These are phyloP conservation scores for Paramecium bursaria DNA, from an alignment of 73 alveolate species.

Conservation along the genomic window DNA sequence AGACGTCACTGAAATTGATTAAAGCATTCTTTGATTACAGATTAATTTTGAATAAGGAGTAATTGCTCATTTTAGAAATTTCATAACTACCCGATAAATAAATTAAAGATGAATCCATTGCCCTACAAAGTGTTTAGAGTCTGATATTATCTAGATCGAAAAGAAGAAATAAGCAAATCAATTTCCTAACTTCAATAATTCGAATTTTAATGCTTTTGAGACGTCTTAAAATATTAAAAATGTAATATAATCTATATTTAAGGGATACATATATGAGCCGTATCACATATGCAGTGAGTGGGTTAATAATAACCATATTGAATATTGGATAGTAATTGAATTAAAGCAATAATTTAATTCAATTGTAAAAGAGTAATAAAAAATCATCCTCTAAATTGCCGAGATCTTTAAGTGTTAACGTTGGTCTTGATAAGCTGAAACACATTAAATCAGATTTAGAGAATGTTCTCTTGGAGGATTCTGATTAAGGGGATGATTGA, in stretches of 20 bases:
- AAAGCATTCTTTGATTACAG: constrained; percentile 44
- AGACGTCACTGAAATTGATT: constrained; percentile 10
- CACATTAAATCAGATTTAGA: constrained; percentile 44
- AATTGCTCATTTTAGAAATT: not conserved
- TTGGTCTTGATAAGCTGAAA: not conserved
- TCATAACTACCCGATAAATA: constrained; percentile 13
- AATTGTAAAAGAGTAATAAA: constrained; percentile 5
- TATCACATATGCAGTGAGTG: constrained; percentile 27
- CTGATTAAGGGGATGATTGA: constrained; percentile 54
- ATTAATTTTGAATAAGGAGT: constrained; percentile 29
- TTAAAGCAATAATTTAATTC: not conserved
- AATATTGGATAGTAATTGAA: not conserved
- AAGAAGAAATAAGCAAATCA: constrained; percentile 29
- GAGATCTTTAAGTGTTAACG: not conserved
- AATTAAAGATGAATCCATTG: constrained; percentile 10
- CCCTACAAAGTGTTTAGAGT: constrained; percentile 24
- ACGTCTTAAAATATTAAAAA: constrained; percentile 38
- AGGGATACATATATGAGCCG: constrained; percentile 14
- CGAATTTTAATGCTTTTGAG: constrained; percentile 45
- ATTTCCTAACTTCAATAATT: constrained; percentile 10
- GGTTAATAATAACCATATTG: constrained; percentile 5
- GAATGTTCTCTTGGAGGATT: constrained; percentile 24
- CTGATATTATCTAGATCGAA: constrained; percentile 20
- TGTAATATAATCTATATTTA: too few relatives aligned
- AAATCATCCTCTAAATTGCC: not conserved